Base-by-base conservation (phyloP, 75 land plant species). In the Azolla pinnata region DNA sequence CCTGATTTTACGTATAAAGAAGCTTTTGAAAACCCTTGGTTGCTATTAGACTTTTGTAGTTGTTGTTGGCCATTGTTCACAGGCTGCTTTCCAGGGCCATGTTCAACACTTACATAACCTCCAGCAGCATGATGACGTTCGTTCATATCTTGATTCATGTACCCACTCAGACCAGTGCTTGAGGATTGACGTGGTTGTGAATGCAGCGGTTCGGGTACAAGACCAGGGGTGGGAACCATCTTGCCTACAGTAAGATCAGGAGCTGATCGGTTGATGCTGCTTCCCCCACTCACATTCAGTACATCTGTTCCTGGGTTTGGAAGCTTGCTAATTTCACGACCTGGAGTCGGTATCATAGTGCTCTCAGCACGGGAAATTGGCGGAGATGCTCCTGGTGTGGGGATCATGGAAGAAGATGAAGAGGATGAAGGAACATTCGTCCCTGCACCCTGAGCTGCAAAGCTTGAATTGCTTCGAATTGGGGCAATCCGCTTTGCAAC, bases 351-450 rank as follows among this genome's bases (percentile, higher is more conserved):
- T 56, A 68, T 67, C 56, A 59, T 65, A 27, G 76, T 7, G 51
- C 47, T 72, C 31, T 60, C 51, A 56, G 56, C 71, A 18, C n/a
- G n/a, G n/a, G n/a, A n/a, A n/a, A n/a, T n/a, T n/a, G n/a, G n/a
- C n/a, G n/a, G n/a, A n/a, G 62, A 38, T 62, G 78, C 70, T 4
- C 90, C 90, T 67, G 90, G 85, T 17, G 85, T 82, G 19, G 89
- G 89, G 34, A 86, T 86, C 90, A 86, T 90, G 24, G 72, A 63
- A 33, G 86, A 64, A 16, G 77, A 60, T 46, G 66, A 56, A 50
- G 63, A n/a, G n/a, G n/a, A n/a, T n/a, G n/a, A n/a, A n/a, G n/a
- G n/a, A n/a, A n/a, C n/a, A n/a, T n/a, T n/a, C n/a, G n/a, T 69
- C 46, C 44, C 44, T 31, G 63, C 72, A 30, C 48, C 29, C 9